Evolutionary conservation across 1,139 yeast genomes (phyloP).

Genomic region (Wickerhamiella pararugosa): DNA sequence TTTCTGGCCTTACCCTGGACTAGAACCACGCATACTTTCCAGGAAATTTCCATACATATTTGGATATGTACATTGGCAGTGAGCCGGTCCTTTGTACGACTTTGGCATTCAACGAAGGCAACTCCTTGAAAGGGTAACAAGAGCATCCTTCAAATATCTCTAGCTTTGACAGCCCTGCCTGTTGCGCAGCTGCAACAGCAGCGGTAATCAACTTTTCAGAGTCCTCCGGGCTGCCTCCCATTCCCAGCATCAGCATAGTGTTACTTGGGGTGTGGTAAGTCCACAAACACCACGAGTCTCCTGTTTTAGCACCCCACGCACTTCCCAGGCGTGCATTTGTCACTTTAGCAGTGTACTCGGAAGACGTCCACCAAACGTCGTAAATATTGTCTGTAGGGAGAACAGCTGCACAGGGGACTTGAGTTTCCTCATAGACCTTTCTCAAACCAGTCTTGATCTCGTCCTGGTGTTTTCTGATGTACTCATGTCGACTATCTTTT

Average conservation of each 20-base stretch:
- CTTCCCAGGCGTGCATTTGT: not conserved
- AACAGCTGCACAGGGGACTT: not conserved
- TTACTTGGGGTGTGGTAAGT: not conserved
- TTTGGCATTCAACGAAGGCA: not conserved
- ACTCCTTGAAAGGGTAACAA: not conserved
- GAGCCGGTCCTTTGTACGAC: not conserved
- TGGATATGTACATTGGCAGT: constrained; percentile 5
- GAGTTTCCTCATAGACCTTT: not conserved
- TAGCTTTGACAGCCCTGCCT: not conserved
- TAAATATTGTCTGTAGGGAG: not conserved
- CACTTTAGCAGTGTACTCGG: not conserved
- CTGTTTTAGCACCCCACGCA: not conserved
- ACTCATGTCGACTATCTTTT: not conserved
- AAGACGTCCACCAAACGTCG: not conserved
- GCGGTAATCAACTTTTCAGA: not conserved
- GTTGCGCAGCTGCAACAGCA: not conserved
- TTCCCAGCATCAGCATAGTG: not conserved
- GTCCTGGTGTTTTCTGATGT: not conserved
- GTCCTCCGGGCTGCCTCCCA: not conserved
- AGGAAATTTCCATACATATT: constrained; percentile 2
- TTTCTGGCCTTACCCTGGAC: not conserved
- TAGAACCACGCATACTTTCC: constrained; percentile 6
- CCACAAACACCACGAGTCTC: constrained; percentile 2
- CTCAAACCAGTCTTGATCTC: not conserved
- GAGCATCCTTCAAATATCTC: not conserved